Conservation (phyloP, 2,329 filamentous ascomycete genomes). For the Colletotrichum graminicola region DNA sequence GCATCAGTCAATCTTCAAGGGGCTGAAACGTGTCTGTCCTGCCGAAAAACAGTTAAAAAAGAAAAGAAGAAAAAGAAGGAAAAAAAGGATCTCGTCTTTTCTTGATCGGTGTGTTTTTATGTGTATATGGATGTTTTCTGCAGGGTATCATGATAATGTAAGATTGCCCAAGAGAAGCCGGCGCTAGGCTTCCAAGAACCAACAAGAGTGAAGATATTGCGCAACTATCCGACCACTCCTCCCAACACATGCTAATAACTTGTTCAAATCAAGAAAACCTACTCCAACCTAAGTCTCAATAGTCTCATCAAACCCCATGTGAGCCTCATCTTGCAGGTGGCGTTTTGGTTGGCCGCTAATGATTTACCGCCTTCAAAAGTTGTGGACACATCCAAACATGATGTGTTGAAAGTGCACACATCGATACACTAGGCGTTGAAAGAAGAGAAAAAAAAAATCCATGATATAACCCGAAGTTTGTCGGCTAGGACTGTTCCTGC, state of each 20-base stretch:
- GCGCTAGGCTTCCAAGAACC: conserved; percentile 25
- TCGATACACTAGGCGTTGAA: conserved; percentile 17
- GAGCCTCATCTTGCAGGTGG: conserved; percentile 16
- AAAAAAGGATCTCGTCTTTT: conserved; percentile 23
- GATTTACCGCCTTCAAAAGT: conserved; percentile 4
- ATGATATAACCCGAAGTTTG: conserved; percentile 21
- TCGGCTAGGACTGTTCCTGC: conserved; percentile 28
- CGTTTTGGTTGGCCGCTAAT: conserved; percentile 24
- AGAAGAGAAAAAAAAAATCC: conserved; percentile 23
- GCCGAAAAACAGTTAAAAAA: neutral
- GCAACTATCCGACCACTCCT: neutral
- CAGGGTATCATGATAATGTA: conserved; percentile 42
- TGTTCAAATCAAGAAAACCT: conserved; percentile 16
- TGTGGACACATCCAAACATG: conserved; percentile 27
- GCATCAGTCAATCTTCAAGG: conserved; percentile 33
- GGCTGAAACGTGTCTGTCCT: conserved; percentile 34
- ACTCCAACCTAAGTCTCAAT: conserved; percentile 32
- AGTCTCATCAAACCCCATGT: conserved; percentile 10
- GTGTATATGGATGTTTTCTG: conserved; percentile 26
- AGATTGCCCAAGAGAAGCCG: conserved; percentile 33
- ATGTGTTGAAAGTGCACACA: conserved; percentile 23
- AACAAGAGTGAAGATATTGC: conserved; percentile 22
- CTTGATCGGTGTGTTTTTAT: conserved; percentile 14
- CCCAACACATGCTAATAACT: neutral
- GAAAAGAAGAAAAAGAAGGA: no score